Evolutionary conservation across 2,329 filamentous ascomycete genomes (phyloP).

Genomic region (Talaromyces sp.): DNA sequence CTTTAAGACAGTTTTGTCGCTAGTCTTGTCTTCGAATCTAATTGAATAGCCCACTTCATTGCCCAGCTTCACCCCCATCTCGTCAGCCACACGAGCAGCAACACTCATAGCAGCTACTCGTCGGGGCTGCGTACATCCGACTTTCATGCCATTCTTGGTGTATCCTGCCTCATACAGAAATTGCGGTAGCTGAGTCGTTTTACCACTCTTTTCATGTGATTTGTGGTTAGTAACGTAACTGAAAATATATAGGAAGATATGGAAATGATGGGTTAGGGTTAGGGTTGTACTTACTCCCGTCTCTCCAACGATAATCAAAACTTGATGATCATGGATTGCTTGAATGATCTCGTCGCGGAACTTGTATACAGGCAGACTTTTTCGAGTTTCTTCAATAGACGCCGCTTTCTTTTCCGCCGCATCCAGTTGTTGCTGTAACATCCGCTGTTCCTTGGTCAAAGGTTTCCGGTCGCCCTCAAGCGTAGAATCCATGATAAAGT

Average conservation of each 20-base stretch:
- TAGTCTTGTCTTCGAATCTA: constrained; percentile 88
- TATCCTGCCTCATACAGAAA: constrained; percentile 90
- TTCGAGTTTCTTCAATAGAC: constrained; percentile 86
- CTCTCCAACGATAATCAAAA: constrained; percentile 89
- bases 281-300: constrained; percentile 56
- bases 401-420: constrained; percentile 84
- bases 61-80: constrained; percentile 84
- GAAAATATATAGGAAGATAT: background rate
- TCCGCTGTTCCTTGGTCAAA: constrained; percentile 73
- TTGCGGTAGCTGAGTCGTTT: constrained; percentile 92
- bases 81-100: constrained; percentile 90
- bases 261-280: background rate
- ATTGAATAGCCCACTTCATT: constrained; percentile 93
- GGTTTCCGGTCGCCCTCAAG: constrained; percentile 68
- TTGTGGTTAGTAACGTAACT: background rate
- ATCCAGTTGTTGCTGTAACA: constrained; percentile 75
- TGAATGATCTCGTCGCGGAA: constrained; percentile 81
- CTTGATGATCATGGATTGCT: constrained; percentile 81
- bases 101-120: constrained; percentile 97
- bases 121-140: constrained; percentile 91
- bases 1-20: constrained; percentile 85
- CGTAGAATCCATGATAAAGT: constrained; percentile 73
- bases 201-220: constrained; percentile 58
- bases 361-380: constrained; percentile 82
- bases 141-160: constrained; percentile 76